Base-by-base conservation (phyloP, 1,284 basidiomycete genomes). In the Sparassis latifolia region DNA sequence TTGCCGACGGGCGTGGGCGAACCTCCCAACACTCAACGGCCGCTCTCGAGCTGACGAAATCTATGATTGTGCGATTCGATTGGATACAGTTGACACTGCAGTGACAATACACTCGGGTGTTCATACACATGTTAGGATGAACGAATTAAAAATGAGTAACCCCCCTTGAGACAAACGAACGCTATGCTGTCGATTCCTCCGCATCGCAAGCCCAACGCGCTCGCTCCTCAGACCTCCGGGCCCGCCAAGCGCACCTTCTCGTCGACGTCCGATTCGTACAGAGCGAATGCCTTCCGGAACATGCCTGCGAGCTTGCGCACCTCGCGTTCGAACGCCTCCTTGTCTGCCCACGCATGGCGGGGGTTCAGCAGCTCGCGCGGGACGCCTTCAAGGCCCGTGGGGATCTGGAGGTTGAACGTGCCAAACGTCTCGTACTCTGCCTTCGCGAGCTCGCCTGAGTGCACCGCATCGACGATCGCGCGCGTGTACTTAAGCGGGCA, bases 401-500 rank as follows among this genome's bases (percentile, higher is more conserved):
- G 94, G 68, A 97, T 84, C 60, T 83, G 77, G 53, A 96, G 77
- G 64, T 79, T 79, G 75, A 94, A 95, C 54, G 82, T 79, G 54
- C 70, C 79, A 66, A 97, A 96, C 59, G 72, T 89, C 76, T 93
- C 87, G 71, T 76, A 98, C 69, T 94, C 84, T 57, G 90, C 88
- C 67, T 89, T 80, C 63, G 87, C 80, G 60, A 99, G 86, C 65
- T 86, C 82, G 55, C 96, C 96, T 56, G 92, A 87, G 79, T 99
- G 97, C 66, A 99, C 94, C 43, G 94, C 89, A 69, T 97, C 93
- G 70, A 99, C 88, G 71, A 98, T 98, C 56, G 87, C 86, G 52
- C 96, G 92, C 42, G 96, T 98, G 77, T 88, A 92, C 69, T 91
- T 92, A 74, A 97, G 85, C 32, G 94, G 88, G 81, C 94, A 97